Evolutionary conservation across 129 eudicot species (phyloP), one percentile per base, ranked within the genome.

Genomic region (Dittrichia graveolens): DNA sequence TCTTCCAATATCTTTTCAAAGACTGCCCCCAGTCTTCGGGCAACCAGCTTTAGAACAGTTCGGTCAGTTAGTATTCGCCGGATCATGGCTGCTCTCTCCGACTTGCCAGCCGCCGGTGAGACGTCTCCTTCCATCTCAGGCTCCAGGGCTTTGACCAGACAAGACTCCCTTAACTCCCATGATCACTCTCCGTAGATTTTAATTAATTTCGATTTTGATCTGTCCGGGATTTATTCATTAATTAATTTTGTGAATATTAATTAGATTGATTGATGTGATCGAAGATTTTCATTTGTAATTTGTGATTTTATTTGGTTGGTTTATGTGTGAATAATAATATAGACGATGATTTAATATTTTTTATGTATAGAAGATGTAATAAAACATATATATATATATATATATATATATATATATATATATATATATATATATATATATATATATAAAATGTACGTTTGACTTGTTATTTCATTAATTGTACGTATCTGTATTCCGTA

Each of bases 1-100:
- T 89, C 95, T 38, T 89, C 95, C 64, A 70, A 76, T 44, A 65
- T 89, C 48, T 89, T 89, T 80, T 85, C 95, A 0, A 85, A 85
- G 65, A 79, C 78, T 1, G 72, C 84, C 40, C 84, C 84, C 10
- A 80, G 64, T 56, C 83, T 71, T 8, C 81, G 82, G 40, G 88
- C 91, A 13, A 57, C 78, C 7, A 83, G 86, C 65, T 89, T 89
- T 83, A 71, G 73, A 66, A 31, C 76, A 0, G 89, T 63, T 53
- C 84, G 85, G 1, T 78, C 95, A 0, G 78, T 76, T 46, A 89
- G 95, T 74, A 75, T 89, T 72, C 91, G 89, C 43, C 75, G 83
- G 37, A 82, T 86, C 39, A 75, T 84, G 66, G 90, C 89, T 15
- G 80, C 78, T 0, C 87, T 88, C 2, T 80, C 87, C 0, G 94